Evolutionary conservation across 495 filamentous ascomycete genomes (phyloP).

Genomic region (Thermochaetoides thermophila): DNA sequence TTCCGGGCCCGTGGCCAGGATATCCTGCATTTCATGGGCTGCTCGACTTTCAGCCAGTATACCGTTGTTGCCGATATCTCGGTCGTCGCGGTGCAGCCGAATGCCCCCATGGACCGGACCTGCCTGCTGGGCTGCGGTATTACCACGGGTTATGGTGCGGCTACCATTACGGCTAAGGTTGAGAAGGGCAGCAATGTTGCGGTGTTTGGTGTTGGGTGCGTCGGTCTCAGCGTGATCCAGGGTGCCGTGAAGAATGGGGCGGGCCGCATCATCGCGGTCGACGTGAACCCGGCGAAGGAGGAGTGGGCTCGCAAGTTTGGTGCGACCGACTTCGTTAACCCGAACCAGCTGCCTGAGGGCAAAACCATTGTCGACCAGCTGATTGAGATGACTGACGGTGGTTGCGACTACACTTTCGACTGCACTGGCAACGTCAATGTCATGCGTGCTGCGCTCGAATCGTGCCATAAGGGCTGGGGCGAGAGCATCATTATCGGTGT

Average conservation of each 20-base stretch:
- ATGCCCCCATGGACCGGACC: slow-evolving; percentile 90
- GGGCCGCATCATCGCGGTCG: slow-evolving; percentile 83
- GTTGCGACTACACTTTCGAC: slow-evolving; percentile 98
- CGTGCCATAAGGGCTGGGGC: slow-evolving; percentile 98
- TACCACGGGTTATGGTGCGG: slow-evolving; percentile 95
- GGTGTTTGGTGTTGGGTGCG: slow-evolving; percentile 90
- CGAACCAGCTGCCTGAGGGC: slow-evolving; percentile 52
- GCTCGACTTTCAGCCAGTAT: slow-evolving; percentile 96
- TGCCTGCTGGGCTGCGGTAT: slow-evolving; percentile 96
- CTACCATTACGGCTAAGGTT: slow-evolving; percentile 77
- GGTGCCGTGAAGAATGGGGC: slow-evolving; percentile 83
- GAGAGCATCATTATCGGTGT: slow-evolving; percentile 97
- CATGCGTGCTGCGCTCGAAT: slow-evolving; percentile 91
- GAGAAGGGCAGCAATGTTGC: slow-evolving; percentile 85
- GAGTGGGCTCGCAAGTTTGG: slow-evolving; percentile 87
- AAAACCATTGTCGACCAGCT: slow-evolving; percentile 79
- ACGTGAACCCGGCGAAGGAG: slow-evolving; percentile 88
- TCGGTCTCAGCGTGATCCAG: slow-evolving; percentile 88
- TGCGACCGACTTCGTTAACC: slow-evolving; percentile 94
- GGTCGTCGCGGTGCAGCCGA: slow-evolving; percentile 78
- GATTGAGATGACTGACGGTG: slow-evolving; percentile 97
- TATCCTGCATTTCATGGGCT: slow-evolving; percentile 97
- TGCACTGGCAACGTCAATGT: slow-evolving; percentile 95
- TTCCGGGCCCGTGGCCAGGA: slow-evolving; percentile 90
- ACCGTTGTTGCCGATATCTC: slow-evolving; percentile 98